Percentiles rank a stretch among this genome's conserved stretches.
Conservation (phyloP, 208 protist genomes). For the Leishmania tropica region DNA sequence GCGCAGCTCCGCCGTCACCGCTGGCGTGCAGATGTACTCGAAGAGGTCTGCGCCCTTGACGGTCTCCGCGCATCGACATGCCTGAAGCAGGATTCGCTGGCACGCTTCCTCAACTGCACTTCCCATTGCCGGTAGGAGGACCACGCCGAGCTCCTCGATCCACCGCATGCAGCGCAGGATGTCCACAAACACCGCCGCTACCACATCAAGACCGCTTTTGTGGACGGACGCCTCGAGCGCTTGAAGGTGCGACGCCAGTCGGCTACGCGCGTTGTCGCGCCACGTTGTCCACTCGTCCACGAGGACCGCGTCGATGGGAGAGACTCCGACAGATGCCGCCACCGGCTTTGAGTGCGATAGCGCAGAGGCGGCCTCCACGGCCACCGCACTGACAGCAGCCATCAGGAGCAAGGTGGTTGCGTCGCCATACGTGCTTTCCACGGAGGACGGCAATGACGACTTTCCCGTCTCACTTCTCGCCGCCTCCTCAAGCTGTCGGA, state of each 20-base stretch:
- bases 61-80: slow-evolving; percentile 6
- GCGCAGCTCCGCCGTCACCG: slow-evolving; percentile 21
- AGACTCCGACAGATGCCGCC: neutral
- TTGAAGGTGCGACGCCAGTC: neutral
- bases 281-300: slow-evolving; percentile 12
- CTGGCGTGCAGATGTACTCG: slow-evolving; percentile 16
- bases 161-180: slow-evolving; percentile 24
- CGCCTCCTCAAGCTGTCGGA: neutral
- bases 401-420: slow-evolving; percentile 20
- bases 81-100: slow-evolving; percentile 8
- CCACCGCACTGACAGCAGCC: slow-evolving; percentile 20
- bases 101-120: slow-evolving; percentile 5
- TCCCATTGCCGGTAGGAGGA: slow-evolving; percentile 13
- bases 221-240: neutral
- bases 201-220: neutral
- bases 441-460: neutral
- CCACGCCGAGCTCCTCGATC: slow-evolving; percentile 24
- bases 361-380: slow-evolving; percentile 18
- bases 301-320: neutral
- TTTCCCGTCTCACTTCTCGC: neutral
- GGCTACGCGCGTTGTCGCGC: slow-evolving; percentile 7
- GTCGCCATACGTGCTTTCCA: neutral
- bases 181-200: slow-evolving; percentile 13
- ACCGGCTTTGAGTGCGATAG: neutral
- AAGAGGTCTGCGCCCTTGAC: slow-evolving; percentile 2